A percentile compares a stretch with the other conserved stretches of the same genome.
Conservation (phyloP, 2,329 filamentous ascomycete species). For the Chrysoporthe puriensis region DNA sequence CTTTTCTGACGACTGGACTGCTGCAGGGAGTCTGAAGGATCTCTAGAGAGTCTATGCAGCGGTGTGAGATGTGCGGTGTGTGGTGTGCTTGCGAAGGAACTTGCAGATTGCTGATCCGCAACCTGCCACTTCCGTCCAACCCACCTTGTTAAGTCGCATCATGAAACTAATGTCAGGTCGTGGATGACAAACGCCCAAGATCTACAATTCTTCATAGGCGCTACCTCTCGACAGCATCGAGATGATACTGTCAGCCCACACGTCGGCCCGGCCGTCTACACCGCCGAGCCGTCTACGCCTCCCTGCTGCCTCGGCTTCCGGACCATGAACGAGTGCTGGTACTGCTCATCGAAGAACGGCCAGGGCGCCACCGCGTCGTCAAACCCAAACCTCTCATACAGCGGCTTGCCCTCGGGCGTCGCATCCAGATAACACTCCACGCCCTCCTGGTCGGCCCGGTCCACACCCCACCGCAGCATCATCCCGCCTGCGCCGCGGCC, state of each 20-base stretch:
- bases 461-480: constrained; percentile 52
- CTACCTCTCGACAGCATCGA: not conserved
- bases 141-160: too few relatives aligned
- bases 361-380: constrained; percentile 40
- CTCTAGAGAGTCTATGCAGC: too few relatives aligned
- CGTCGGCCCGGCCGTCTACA: not conserved
- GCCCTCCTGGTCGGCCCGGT: constrained; percentile 48
- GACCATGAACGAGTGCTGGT: constrained; percentile 43
- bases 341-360: constrained; percentile 39
- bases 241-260: not conserved
- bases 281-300: too few relatives aligned
- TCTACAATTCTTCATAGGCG: too few relatives aligned
- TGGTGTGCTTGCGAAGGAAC: too few relatives aligned
- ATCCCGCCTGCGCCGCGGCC: constrained; percentile 49
- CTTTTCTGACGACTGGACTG: too few relatives aligned
- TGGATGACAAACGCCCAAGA: too few relatives aligned
- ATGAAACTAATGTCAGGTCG: too few relatives aligned
- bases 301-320: constrained; percentile 29
- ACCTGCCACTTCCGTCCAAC: too few relatives aligned
- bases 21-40: too few relatives aligned
- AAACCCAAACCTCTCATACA: constrained; percentile 56
- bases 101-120: too few relatives aligned
- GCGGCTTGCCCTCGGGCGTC: constrained; percentile 48
- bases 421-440: constrained; percentile 54
- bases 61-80: too few relatives aligned